Percentiles rank a stretch among this genome's conserved stretches.
These are phyloP conservation scores for Monilinia vaccinii-corymbosi DNA, from an alignment of 2,329 filamentous ascomycete genomes.

Conservation along the genomic window DNA sequence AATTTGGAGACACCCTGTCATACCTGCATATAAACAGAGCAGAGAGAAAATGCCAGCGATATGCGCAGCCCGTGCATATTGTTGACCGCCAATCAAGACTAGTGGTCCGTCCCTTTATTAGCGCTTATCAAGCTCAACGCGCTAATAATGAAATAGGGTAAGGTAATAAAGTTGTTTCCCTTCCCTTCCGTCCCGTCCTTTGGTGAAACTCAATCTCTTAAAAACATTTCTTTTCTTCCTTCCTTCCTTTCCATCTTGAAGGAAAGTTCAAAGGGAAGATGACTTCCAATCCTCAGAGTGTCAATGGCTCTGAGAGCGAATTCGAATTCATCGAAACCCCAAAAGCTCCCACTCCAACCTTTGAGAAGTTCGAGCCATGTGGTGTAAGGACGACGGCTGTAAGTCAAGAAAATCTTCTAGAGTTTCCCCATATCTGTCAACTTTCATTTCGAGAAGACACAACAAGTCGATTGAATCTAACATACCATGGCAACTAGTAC, in stretches of 20 bases:
- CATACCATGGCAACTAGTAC: conserved; percentile 44
- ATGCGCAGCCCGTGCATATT: neutral
- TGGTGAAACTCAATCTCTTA: neutral
- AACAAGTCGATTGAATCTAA: conserved; percentile 24
- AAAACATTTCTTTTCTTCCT: conserved; percentile 9
- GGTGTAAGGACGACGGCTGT: conserved; percentile 48
- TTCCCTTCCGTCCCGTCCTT: neutral
- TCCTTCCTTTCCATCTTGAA: conserved; percentile 11
- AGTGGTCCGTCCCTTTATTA: neutral
- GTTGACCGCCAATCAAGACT: neutral
- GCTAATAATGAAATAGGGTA: neutral
- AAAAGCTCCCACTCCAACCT: conserved; percentile 39
- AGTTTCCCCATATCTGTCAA: conserved; percentile 3
- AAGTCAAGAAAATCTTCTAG: conserved; percentile 27
- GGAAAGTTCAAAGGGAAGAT: conserved; percentile 26
- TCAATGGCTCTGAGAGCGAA: conserved; percentile 41
- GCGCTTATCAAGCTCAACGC: neutral
- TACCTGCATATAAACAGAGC: neutral
- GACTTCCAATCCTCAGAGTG: conserved; percentile 41
- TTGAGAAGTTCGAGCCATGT: conserved; percentile 44
- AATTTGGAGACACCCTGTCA: too few species aligned
- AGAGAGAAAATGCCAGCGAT: neutral
- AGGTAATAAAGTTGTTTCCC: neutral
- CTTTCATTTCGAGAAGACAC: neutral
- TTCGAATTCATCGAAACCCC: conserved; percentile 59